Evolutionary conservation across 2,329 filamentous ascomycete genomes (phyloP).

Genomic region (Colletotrichum karsti): DNA sequence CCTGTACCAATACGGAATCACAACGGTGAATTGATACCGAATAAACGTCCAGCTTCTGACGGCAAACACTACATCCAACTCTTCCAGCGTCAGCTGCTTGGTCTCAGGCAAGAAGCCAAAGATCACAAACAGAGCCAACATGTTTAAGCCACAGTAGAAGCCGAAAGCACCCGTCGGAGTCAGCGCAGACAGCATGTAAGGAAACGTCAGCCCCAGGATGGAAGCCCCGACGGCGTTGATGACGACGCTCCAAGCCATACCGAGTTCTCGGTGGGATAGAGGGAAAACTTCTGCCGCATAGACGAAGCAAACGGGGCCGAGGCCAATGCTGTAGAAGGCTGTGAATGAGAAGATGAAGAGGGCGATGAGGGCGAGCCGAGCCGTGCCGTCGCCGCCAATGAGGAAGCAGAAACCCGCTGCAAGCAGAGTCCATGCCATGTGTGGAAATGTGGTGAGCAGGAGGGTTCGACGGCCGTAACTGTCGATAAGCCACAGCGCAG

Average conservation of each 20-base stretch:
- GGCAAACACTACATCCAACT: conserved; percentile 68
- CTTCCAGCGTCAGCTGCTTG: conserved; percentile 59
- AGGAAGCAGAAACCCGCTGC: conserved; percentile 49
- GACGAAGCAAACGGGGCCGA: conserved; percentile 69
- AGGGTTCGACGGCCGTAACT: conserved; percentile 70
- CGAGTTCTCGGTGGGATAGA: conserved; percentile 69
- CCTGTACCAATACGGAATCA: conserved; percentile 68
- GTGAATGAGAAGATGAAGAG: conserved; percentile 73
- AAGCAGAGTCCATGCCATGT: conserved; percentile 70
- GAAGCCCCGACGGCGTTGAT: conserved; percentile 65
- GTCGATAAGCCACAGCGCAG: conserved; percentile 73
- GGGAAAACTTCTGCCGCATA: conserved; percentile 73
- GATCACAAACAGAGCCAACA: conserved; percentile 54
- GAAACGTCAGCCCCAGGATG: conserved; percentile 60
- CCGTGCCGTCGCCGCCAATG: too few species aligned
- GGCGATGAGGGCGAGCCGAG: too few species aligned
- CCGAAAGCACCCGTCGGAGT: conserved; percentile 47
- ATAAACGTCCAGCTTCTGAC: conserved; percentile 67
- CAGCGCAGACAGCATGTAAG: conserved; percentile 52
- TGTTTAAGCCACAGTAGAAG: conserved; percentile 57
- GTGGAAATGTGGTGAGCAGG: conserved; percentile 72
- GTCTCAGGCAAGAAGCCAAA: conserved; percentile 60
- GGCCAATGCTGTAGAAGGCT: conserved; percentile 72
- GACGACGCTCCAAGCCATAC: conserved; percentile 71
- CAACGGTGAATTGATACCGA: conserved; percentile 64